Evolutionary conservation across 1,284 basidiomycete genomes (phyloP), one percentile per base, ranked within the genome.

Genomic region (Termitomyces sp.): DNA sequence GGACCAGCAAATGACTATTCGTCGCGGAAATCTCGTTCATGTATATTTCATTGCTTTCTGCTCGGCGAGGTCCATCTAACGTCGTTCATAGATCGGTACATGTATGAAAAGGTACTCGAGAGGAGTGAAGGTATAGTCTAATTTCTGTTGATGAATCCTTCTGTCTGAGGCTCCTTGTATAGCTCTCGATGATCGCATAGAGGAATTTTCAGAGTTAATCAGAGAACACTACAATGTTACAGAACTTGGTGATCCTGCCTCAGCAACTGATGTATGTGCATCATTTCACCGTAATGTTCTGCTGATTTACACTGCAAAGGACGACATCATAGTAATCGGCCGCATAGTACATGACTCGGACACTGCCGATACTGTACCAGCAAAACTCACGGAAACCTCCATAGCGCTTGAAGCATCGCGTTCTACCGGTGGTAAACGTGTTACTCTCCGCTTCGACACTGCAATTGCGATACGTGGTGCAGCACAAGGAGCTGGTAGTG

Each of bases 101-200:
- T 96, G 92, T 93, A 90, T 64, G 93, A 96, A 68, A 93, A 91
- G 70, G 76, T 89, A 16, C 81, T 82, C 0, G 88, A 90, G 62
- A 77, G 93, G 33, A 86, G 90, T 57, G 86, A 88, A 76, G 83
- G 91, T 91, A 62, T 54, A 69, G 60, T 3, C 13, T 4, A 21
- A 19, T 33, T 26, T 21, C 5, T 46, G n/a, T 46, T 18, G 18
- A 41, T 13, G 2, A n/a, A 35, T n/a, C 4, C 7, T 14, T 42
- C 33, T 37, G 60, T n/a, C 50, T 37, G 30, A 44, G 42, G 50
- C 43, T 26, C 8, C 31, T 37, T 26, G 3, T 41, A 11, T 52
- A 91, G 89, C 74, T 14, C 78, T 97, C 43, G 93, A 97, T 63
- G 84, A 87, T 54, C 75, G 83, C 53, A 92, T 97, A 62, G 91